Evolutionary conservation across 176 grass and related monocot genomes (phyloP).

Genomic region (Triticum urartu): DNA sequence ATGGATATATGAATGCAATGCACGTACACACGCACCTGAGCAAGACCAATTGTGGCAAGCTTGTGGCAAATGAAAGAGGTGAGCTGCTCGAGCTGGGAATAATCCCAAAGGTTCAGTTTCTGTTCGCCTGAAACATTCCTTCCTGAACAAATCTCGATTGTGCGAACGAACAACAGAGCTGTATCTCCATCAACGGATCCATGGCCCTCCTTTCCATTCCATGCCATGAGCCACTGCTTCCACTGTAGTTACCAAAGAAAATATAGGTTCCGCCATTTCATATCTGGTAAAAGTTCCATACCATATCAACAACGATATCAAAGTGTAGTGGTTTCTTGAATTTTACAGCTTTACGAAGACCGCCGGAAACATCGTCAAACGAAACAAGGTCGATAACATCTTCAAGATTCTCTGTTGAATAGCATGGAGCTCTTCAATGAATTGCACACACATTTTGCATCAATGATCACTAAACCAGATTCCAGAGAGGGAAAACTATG

Average conservation of each 20-base stretch:
- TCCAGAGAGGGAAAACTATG: not conserved
- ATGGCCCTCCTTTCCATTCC: not conserved
- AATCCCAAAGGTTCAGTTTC: not conserved
- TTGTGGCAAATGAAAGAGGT: slow-evolving; percentile 38
- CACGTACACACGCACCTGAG: not conserved
- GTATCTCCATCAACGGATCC: not conserved
- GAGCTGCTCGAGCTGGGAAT: slow-evolving; percentile 13
- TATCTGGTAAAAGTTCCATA: too few relatives aligned
- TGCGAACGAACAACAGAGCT: slow-evolving; percentile 29
- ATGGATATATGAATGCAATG: not conserved
- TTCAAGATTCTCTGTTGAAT: not conserved
- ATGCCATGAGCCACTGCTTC: slow-evolving; percentile 46
- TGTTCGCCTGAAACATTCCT: not conserved
- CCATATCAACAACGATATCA: too few relatives aligned
- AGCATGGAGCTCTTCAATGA: not conserved
- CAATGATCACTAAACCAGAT: not conserved
- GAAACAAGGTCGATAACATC: not conserved
- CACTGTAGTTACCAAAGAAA: slow-evolving; percentile 32
- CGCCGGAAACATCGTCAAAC: not conserved
- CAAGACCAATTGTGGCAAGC: slow-evolving; percentile 1
- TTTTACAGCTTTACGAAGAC: slow-evolving; percentile 13
- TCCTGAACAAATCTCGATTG: slow-evolving; percentile 47
- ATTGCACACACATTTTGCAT: too few relatives aligned
- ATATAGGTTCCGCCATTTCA: not conserved
- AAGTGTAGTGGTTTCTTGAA: not conserved